Percentiles rank a stretch among this genome's conserved stretches.
phyloP scores from a whole-genome alignment of 345 rosid genomes.

The Reutealis trisperma region DNA sequence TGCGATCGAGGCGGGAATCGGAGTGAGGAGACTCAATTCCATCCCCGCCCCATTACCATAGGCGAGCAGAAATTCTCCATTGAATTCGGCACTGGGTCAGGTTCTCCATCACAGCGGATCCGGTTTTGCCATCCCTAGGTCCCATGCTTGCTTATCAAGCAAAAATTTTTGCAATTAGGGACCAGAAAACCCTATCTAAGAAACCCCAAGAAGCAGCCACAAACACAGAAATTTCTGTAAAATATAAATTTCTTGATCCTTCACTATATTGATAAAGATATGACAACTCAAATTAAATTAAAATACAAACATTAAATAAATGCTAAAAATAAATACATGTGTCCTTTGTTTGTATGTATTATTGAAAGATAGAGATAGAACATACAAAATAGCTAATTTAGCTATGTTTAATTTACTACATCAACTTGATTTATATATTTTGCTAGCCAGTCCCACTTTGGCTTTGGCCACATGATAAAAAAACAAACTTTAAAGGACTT shows the following conservation, averaged over 20 bases:
- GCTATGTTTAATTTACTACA: no score
- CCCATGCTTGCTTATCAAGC: no score
- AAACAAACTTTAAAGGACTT: not conserved
- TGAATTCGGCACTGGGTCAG: no score
- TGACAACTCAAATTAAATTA: not conserved
- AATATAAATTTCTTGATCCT: not conserved
- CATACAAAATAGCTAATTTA: not conserved
- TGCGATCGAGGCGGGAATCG: no score
- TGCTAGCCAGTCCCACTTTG: no score
- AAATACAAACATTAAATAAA: not conserved
- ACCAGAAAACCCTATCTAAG: not conserved
- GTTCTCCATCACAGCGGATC: no score
- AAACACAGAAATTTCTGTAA: not conserved
- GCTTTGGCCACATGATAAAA: not conserved
- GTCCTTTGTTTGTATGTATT: not conserved
- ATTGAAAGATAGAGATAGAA: not conserved
- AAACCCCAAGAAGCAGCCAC: not conserved
- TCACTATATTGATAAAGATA: not conserved
- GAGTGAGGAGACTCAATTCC: no score
- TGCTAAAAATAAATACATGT: not conserved
- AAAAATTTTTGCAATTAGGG: no score
- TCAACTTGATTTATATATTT: no score
- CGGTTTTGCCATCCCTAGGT: no score
- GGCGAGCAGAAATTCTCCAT: no score
- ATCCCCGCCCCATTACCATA: no score